Percentiles rank a stretch among this genome's conserved stretches.
phyloP scores from a whole-genome alignment of 345 rosid species.

The Populus tremula region DNA sequence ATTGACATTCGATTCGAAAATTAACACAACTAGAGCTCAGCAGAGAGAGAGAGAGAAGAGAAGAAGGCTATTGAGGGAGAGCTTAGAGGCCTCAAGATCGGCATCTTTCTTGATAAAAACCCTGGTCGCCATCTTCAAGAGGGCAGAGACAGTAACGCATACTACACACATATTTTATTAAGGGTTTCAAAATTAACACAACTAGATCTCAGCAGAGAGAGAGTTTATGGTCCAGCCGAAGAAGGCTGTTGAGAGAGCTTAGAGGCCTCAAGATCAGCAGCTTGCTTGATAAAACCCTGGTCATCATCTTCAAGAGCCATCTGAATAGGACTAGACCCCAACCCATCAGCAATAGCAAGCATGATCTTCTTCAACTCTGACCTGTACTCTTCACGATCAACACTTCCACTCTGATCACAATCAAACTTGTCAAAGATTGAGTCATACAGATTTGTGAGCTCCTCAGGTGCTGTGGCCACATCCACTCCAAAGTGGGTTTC shows the following conservation, averaged over 20 bases:
- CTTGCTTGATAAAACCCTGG: conserved; percentile 48
- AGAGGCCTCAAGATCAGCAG: conserved; percentile 75
- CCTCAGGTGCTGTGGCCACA: conserved; percentile 45
- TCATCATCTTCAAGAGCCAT: conserved; percentile 63
- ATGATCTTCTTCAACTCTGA: conserved; percentile 64
- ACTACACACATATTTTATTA: too few species aligned
- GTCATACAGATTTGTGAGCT: conserved; percentile 53
- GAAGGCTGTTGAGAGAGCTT: neutral
- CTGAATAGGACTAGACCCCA: conserved; percentile 61
- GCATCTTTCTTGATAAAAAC: conserved; percentile 56
- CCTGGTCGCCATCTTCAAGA: conserved; percentile 47
- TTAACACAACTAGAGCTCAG: neutral
- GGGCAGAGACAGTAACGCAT: neutral
- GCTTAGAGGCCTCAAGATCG: conserved; percentile 53
- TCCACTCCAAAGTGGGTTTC: conserved; percentile 69
- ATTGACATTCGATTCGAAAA: too few species aligned
- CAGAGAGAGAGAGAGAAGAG: neutral
- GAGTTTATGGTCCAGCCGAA: neutral
- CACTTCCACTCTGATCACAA: conserved; percentile 46
- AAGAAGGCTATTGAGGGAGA: neutral
- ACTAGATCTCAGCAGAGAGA: neutral
- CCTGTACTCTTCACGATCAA: conserved; percentile 56
- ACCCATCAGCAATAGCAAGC: conserved; percentile 74
- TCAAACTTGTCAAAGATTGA: conserved; percentile 70
- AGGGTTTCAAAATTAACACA: too few species aligned